Base-by-base conservation (phyloP, 192 early-diverging fungal species). In the Coemansia sp. region DNA sequence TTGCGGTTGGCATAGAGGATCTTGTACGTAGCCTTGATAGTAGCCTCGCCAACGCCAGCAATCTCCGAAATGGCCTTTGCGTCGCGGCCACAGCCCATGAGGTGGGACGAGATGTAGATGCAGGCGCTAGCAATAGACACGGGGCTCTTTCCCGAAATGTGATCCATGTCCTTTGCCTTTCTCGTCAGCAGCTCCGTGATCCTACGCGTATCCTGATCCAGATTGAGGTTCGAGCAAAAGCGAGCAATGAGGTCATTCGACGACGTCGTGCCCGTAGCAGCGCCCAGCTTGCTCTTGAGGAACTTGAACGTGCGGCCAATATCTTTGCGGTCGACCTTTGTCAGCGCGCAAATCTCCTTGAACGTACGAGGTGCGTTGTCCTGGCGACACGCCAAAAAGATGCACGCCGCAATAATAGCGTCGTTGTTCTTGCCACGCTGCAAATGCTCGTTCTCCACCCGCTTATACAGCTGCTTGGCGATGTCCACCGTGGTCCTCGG, bases 91-190 rank as follows among this genome's bases (percentile, higher is more conserved):
- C 88, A 77, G 22, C 82, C 78, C 41, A 87, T 89, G 3, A 99
- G 71, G 46, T 88, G 87, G 32, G 88, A 90, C 11, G 87, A 90
- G 85, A 97, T 87, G 67, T 94, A 99, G 51, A 99, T 91, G 40
- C 92, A 92, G 2, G 93, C 94, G 2, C 95, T 96, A 4, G 96
- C 96, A 58, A 99, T 90, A 0, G 96, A 93, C 45, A 96, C 94
- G 4, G 94, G 95, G 2, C 87, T 91, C 54, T 95, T 95, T n/a
- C 96, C 96, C 9, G 92, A 94, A n/a, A 99, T 85, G 17, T 88
- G 89, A 31, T 93, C 92, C 49, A 88, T 63, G n/a, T 95, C 92
- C 59, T 92, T 90, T 4, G 92, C 94, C 51, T 85, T 86, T 39
- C 88, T 82, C 2, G 88, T 88, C 54, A 95, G 74, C 54, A 91